Evolutionary conservation across 208 protist genomes (phyloP).

Genomic region (Wallacemonas sp.): DNA sequence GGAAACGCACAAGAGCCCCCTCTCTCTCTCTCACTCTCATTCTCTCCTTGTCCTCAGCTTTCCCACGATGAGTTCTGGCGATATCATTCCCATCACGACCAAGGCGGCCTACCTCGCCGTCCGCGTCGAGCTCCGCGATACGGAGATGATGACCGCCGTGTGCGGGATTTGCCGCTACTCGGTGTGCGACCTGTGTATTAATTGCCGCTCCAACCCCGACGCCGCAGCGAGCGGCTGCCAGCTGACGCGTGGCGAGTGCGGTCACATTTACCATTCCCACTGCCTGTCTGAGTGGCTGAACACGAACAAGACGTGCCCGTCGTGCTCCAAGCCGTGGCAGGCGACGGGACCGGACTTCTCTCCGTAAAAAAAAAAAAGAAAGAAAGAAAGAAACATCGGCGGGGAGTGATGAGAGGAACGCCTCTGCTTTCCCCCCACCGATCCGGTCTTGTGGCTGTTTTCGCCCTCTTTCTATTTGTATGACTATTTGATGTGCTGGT

Average conservation of each 20-base stretch:
- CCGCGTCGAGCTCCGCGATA: slow-evolving; percentile 22
- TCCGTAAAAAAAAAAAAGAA: background rate
- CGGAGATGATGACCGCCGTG: slow-evolving; percentile 19
- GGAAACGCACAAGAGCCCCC: too few relatives aligned
- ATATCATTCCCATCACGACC: slow-evolving; percentile 36
- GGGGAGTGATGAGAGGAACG: too few relatives aligned
- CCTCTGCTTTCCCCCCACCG: too few relatives aligned
- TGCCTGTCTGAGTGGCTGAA: slow-evolving; percentile 46
- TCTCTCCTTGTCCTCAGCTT: background rate
- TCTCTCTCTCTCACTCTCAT: too few relatives aligned
- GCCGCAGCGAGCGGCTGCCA: background rate
- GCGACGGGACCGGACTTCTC: slow-evolving; percentile 12
- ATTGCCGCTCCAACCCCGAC: slow-evolving; percentile 16
- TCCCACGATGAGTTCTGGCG: background rate
- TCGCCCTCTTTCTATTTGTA: too few relatives aligned
- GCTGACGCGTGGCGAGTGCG: slow-evolving; percentile 39
- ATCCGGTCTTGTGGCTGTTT: too few relatives aligned
- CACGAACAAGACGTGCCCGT: slow-evolving; percentile 23
- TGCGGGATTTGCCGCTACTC: slow-evolving; percentile 34
- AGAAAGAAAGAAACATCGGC: too few relatives aligned
- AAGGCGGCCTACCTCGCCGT: slow-evolving; percentile 31
- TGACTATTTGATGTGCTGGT: background rate
- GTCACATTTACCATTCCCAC: slow-evolving; percentile 51
- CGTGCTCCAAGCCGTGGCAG: slow-evolving; percentile 25
- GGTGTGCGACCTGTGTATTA: slow-evolving; percentile 23